Evolutionary conservation across 805 yeast species (phyloP), one percentile per base, ranked within the genome.

Genomic region (Schizosaccharomyces osmophilus): DNA sequence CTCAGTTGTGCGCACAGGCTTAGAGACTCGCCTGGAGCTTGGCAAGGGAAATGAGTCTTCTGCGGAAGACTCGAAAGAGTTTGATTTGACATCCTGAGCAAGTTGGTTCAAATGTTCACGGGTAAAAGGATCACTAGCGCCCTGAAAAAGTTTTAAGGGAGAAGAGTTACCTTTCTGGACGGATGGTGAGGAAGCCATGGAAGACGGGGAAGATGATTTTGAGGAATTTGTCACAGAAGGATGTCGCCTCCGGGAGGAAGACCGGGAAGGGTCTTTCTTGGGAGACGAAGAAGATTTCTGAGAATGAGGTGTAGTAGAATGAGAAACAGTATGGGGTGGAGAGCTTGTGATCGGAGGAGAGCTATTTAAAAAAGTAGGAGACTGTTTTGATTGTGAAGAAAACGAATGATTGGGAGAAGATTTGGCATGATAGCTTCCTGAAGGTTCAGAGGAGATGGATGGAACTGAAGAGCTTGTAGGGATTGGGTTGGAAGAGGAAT

Each of bases 121-220:
- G 19, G 60, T 57, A 19, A 57, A 57, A 17, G 60, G 31, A 32
- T 57, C 60, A 32, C 43, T 36, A 13, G 43, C 48, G 2, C 60
- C 60, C n/a, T 57, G 60, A 9, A 57, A 57, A 13, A 57, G 60
- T 22, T 57, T 57, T 22, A 57, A 26, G 42, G 60, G 60, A 13
- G 57, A 51, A 17, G 57, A 24, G 26, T 51, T 51, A 51, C 32
- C 32, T 17, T 22, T 22, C 36, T 22, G 19, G 31, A 29, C 22
- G 39, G 31, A 29, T 6, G 57, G 31, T 3, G 31, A 29, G 4
- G 36, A 51, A 51, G n/a, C 31, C 11, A 29, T 1, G 39, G 57
- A 51, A 17, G 57, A 51, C 6, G 31, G 19, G 17, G 31, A 24
- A 22, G 57, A 51, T 11, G 31, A 22, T 19, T 29, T 51, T 22